phyloP scores from a whole-genome alignment of 805 yeast genomes.

The Nematodospora valgi region DNA sequence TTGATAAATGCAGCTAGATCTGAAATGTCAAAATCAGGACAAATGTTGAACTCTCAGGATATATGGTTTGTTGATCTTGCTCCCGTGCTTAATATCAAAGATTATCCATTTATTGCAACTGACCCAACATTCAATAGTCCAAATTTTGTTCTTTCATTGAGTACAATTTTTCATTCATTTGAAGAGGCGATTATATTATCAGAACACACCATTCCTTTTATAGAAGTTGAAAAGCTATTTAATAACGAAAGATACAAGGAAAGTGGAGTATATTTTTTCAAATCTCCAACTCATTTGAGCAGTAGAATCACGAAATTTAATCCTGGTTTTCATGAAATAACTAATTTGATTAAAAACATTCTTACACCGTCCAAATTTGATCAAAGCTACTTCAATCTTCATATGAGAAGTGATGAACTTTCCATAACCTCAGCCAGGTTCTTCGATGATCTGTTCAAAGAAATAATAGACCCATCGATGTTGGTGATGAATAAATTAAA shows the following conservation, averaged over 20 bases:
- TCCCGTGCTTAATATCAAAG: slow-evolving; percentile 13
- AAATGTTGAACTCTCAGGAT: too few species aligned
- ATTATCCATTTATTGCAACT: too few species aligned
- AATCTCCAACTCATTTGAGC: slow-evolving; percentile 20
- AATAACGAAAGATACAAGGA: slow-evolving; percentile 16
- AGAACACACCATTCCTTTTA: slow-evolving; percentile 25
- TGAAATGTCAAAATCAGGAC: slow-evolving; percentile 15
- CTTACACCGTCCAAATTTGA: slow-evolving; percentile 21
- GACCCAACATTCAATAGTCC: too few species aligned
- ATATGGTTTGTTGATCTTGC: slow-evolving; percentile 26
- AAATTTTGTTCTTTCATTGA: slow-evolving; percentile 17
- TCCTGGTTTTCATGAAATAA: slow-evolving; percentile 30
- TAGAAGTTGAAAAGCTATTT: slow-evolving; percentile 16
- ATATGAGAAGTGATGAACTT: slow-evolving; percentile 9
- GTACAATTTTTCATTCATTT: slow-evolving; percentile 31
- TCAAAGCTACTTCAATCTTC: slow-evolving; percentile 15
- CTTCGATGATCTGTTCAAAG: slow-evolving; percentile 18
- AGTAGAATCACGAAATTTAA: slow-evolving; percentile 15
- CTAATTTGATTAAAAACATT: slow-evolving; percentile 18
- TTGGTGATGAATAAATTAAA: slow-evolving; percentile 26
- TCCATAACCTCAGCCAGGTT: slow-evolving; percentile 14
- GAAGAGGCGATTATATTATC: slow-evolving; percentile 27
- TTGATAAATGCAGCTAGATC: slow-evolving; percentile 15
- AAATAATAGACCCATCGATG: slow-evolving; percentile 25
- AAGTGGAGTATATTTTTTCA: slow-evolving; percentile 26